These are phyloP conservation scores for Penicillium coprophilum DNA, from an alignment of 495 filamentous ascomycete genomes.

Conservation along the genomic window DNA sequence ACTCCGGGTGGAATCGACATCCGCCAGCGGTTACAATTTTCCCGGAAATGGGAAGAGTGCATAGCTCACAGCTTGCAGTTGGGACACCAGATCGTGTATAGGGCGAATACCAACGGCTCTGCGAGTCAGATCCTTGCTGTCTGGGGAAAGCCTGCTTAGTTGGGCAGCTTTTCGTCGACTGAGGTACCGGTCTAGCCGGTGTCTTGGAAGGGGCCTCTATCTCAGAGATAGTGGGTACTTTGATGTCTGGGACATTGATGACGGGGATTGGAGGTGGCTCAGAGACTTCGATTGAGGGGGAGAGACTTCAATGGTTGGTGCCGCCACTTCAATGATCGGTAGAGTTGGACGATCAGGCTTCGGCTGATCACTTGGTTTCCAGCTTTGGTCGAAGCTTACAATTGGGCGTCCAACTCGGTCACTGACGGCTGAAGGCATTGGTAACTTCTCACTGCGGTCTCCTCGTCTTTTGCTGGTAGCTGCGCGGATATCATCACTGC, in stretches of 20 bases:
- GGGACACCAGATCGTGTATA: slow-evolving; percentile 58
- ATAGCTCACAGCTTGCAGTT: slow-evolving; percentile 80
- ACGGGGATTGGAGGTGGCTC: slow-evolving; percentile 57
- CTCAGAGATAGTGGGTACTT: slow-evolving; percentile 43
- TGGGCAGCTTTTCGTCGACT: slow-evolving; percentile 21
- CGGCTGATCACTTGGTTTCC: slow-evolving; percentile 59
- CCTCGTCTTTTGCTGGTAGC: slow-evolving; percentile 89
- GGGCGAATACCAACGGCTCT: slow-evolving; percentile 39
- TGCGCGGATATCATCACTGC: slow-evolving; percentile 78
- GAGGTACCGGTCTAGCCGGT: slow-evolving; percentile 24
- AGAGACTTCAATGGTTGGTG: slow-evolving; percentile 31
- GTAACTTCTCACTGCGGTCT: slow-evolving; percentile 80
- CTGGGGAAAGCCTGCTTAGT: slow-evolving; percentile 20
- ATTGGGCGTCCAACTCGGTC: slow-evolving; percentile 82
- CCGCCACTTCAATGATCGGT: slow-evolving; percentile 43
- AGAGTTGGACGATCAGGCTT: slow-evolving; percentile 27
- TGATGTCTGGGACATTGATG: slow-evolving; percentile 60
- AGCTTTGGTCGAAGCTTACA: slow-evolving; percentile 84
- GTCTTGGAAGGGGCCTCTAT: slow-evolving; percentile 20
- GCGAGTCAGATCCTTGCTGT: slow-evolving; percentile 28
- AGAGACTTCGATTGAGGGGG: slow-evolving; percentile 43
- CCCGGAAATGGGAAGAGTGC: slow-evolving; percentile 78
- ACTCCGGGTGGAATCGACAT: slow-evolving; percentile 88
- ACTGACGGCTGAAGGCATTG: slow-evolving; percentile 82
- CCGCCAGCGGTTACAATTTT: slow-evolving; percentile 81